Evolutionary conservation across 2,329 filamentous ascomycete genomes (phyloP).

Genomic region (Periconia digitata): DNA sequence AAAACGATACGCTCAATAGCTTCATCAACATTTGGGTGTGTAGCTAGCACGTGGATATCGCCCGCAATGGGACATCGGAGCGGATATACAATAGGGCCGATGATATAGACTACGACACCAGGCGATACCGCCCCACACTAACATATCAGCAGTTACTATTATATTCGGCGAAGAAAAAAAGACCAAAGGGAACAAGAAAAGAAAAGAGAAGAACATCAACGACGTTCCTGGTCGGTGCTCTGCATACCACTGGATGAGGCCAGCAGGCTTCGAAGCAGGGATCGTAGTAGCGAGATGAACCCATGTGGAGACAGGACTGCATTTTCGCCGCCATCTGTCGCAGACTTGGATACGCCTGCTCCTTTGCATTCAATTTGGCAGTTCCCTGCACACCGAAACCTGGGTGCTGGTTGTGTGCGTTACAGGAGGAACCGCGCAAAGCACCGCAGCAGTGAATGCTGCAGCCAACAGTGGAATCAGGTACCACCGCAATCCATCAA

Average conservation of each 20-base stretch:
- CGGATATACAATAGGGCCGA: too few relatives aligned
- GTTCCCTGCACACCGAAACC: neutral
- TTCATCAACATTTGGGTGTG: too few relatives aligned
- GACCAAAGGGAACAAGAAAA: neutral
- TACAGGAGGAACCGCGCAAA: too few relatives aligned
- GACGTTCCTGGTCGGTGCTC: neutral
- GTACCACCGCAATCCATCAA: neutral
- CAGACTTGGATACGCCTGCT: slow-evolving; percentile 20
- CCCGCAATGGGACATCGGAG: too few relatives aligned
- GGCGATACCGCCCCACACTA: too few relatives aligned
- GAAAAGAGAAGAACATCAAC: neutral
- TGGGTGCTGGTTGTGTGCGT: neutral
- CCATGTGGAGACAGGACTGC: slow-evolving; percentile 40
- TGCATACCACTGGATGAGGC: neutral
- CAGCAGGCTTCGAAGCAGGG: slow-evolving; percentile 8
- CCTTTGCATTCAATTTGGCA: neutral
- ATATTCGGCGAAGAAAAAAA: neutral
- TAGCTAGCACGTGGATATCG: too few relatives aligned
- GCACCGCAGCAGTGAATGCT: slow-evolving; percentile 5
- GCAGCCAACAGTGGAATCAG: neutral
- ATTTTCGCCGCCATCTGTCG: slow-evolving; percentile 31
- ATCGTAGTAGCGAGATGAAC: slow-evolving; percentile 41
- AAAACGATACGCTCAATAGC: too few relatives aligned
- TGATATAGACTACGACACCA: neutral
- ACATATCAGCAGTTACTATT: neutral